phyloP scores from a whole-genome alignment of 1,284 basidiomycete genomes.

The Mycosarcoma maydis region DNA sequence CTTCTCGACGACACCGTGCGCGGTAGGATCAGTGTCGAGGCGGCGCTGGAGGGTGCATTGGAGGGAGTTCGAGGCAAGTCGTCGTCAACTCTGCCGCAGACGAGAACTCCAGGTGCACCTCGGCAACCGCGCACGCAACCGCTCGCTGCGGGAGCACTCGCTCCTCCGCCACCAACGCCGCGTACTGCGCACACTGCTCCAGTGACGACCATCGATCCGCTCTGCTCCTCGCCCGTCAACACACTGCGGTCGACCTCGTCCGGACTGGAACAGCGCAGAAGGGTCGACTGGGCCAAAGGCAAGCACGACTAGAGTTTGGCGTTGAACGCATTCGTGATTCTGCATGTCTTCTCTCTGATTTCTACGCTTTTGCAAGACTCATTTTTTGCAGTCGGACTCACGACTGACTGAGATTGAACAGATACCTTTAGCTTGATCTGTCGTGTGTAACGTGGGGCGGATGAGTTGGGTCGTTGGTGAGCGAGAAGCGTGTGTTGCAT shows the following conservation, averaged over 20 bases:
- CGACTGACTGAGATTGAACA: too few species aligned
- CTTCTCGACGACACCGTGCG: constrained; percentile 49
- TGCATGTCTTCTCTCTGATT: not conserved
- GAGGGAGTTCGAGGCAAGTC: constrained; percentile 19
- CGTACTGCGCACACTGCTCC: not conserved
- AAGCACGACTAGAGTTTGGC: constrained; percentile 17
- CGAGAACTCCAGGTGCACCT: not conserved
- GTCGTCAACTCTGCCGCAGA: constrained; percentile 6
- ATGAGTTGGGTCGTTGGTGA: too few species aligned
- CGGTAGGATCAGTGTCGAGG: constrained; percentile 53
- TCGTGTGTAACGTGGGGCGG: too few species aligned
- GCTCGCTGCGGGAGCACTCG: not conserved
- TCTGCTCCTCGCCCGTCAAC: constrained; percentile 6
- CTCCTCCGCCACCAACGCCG: not conserved
- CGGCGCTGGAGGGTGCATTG: constrained; percentile 34
- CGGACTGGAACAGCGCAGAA: constrained; percentile 11
- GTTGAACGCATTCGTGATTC: not conserved
- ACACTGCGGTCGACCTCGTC: constrained; percentile 1
- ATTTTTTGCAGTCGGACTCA: too few species aligned
- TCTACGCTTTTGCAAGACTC: too few species aligned
- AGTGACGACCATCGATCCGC: constrained; percentile 7
- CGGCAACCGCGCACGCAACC: not conserved
- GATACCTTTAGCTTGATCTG: too few species aligned
- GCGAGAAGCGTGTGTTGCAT: too few species aligned
- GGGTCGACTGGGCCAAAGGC: constrained; percentile 23